These are phyloP conservation scores for Paramyrothecium sp. DNA, from an alignment of 2,329 filamentous ascomycete genomes.

Conservation along the genomic window DNA sequence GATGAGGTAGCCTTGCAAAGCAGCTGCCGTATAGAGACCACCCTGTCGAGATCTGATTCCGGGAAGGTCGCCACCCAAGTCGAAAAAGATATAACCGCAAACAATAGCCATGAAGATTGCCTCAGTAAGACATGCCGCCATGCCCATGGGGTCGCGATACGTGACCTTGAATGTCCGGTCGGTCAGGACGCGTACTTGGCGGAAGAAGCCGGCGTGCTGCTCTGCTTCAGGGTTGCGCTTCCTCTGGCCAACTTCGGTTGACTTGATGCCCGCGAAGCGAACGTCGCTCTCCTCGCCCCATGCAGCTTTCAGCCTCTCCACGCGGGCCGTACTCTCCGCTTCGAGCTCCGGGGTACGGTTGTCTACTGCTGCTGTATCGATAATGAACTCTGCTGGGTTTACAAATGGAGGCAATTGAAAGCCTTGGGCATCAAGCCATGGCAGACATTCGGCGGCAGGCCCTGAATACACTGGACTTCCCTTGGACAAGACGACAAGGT, in stretches of 20 bases:
- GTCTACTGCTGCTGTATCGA: slow-evolving; percentile 73
- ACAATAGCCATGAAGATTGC: slow-evolving; percentile 70
- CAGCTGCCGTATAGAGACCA: slow-evolving; percentile 69
- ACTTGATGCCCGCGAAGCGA: slow-evolving; percentile 17
- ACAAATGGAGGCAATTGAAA: slow-evolving; percentile 67
- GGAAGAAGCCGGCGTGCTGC: slow-evolving; percentile 54
- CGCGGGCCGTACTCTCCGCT: slow-evolving; percentile 53
- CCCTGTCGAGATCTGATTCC: slow-evolving; percentile 74
- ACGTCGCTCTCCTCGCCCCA: slow-evolving; percentile 49
- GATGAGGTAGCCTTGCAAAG: slow-evolving; percentile 74
- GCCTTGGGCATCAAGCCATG: slow-evolving; percentile 62
- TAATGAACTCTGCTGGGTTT: slow-evolving; percentile 75
- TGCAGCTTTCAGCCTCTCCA: slow-evolving; percentile 57
- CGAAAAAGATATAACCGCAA: slow-evolving; percentile 70
- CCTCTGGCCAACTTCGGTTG: slow-evolving; percentile 2
- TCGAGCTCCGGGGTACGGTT: slow-evolving; percentile 69
- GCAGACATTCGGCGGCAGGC: slow-evolving; percentile 51
- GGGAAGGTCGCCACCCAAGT: slow-evolving; percentile 62
- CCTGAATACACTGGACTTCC: slow-evolving; percentile 71
- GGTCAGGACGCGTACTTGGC: slow-evolving; percentile 66
- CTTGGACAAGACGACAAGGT: slow-evolving; percentile 65
- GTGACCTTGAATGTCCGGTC: slow-evolving; percentile 69
- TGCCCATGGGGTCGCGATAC: slow-evolving; percentile 73
- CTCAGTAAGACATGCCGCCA: slow-evolving; percentile 68
- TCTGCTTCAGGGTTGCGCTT: slow-evolving; percentile 20